A percentile compares a stretch with the other conserved stretches of the same genome.
Evolutionary conservation across 371 early-diverging fungal species (phyloP).

Genomic region (Chytridium lagenaria): DNA sequence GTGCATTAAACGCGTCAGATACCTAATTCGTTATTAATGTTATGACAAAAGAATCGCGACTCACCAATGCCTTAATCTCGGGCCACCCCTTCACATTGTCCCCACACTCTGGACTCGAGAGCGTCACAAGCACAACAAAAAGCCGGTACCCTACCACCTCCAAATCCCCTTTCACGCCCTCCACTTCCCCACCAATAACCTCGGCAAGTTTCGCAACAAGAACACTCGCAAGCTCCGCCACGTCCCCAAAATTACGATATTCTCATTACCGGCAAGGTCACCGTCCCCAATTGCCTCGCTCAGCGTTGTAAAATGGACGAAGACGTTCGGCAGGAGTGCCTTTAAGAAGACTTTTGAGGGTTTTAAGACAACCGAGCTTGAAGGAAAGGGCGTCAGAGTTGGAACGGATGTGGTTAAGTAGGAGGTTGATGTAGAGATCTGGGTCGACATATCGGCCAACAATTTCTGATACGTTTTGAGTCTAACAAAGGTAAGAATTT

Average conservation of each 20-base stretch:
- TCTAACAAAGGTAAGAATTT: slow-evolving; percentile 19
- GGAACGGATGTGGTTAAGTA: slow-evolving; percentile 39
- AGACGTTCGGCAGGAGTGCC: slow-evolving; percentile 37
- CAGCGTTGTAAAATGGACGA: slow-evolving; percentile 19
- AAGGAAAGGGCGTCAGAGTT: slow-evolving; percentile 42
- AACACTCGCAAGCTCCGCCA: slow-evolving; percentile 39
- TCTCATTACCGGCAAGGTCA: slow-evolving; percentile 50
- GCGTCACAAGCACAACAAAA: slow-evolving; percentile 41
- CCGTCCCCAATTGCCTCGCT: slow-evolving; percentile 35
- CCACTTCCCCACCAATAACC: not conserved
- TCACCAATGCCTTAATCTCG: slow-evolving; percentile 29
- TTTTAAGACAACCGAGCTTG: slow-evolving; percentile 48
- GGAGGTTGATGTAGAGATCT: slow-evolving; percentile 37
- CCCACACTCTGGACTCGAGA: slow-evolving; percentile 37
- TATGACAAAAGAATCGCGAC: not conserved
- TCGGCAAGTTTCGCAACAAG: slow-evolving; percentile 33
- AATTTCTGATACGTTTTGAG: slow-evolving; percentile 29
- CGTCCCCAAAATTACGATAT: slow-evolving; percentile 44
- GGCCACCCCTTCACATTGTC: slow-evolving; percentile 42
- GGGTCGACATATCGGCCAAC: slow-evolving; percentile 52
- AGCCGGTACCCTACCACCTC: slow-evolving; percentile 33
- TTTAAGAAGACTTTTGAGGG: slow-evolving; percentile 33
- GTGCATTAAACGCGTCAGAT: slow-evolving; percentile 10
- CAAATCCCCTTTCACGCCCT: not conserved
- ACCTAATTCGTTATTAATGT: slow-evolving; percentile 7